These are phyloP conservation scores for Somion occarium DNA, from an alignment of 1,284 basidiomycete species.

Conservation along the genomic window DNA sequence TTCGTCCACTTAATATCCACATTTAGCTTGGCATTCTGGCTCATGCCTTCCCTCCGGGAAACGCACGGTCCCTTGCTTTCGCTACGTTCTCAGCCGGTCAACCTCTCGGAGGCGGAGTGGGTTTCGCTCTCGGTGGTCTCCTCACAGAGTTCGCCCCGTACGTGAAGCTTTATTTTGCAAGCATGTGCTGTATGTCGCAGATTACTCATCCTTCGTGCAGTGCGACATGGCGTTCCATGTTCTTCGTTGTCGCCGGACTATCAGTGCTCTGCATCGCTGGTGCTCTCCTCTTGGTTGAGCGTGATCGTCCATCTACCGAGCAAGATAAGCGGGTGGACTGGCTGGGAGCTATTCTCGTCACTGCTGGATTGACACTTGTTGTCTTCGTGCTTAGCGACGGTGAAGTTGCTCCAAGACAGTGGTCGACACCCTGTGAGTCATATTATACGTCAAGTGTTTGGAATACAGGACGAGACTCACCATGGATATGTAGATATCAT, in stretches of 20 bases:
- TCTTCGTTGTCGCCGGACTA: slow-evolving; percentile 49
- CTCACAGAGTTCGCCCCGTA: slow-evolving; percentile 62
- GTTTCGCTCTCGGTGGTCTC: slow-evolving; percentile 64
- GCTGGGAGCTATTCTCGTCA: slow-evolving; percentile 75
- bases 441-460: too few species aligned
- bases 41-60: slow-evolving; percentile 64
- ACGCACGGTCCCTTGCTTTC: slow-evolving; percentile 67
- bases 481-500: slow-evolving; percentile 48
- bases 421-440: slow-evolving; percentile 67
- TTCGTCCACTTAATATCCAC: too few species aligned
- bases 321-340: slow-evolving; percentile 71
- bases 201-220: too few species aligned
- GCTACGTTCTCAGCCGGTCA: slow-evolving; percentile 78
- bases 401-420: slow-evolving; percentile 55
- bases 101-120: slow-evolving; percentile 72
- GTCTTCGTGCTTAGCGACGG: slow-evolving; percentile 54
- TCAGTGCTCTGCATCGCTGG: slow-evolving; percentile 34
- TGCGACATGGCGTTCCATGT: slow-evolving; percentile 51
- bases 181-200: too few species aligned
- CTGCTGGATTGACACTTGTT: slow-evolving; percentile 65
- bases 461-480: too few species aligned
- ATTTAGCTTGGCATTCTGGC: slow-evolving; percentile 80
- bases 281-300: slow-evolving; percentile 42
- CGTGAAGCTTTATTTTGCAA: too few species aligned
- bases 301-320: slow-evolving; percentile 38